Evolutionary conservation across 2,329 filamentous ascomycete species (phyloP).

Genomic region (Penicillium decumbens): DNA sequence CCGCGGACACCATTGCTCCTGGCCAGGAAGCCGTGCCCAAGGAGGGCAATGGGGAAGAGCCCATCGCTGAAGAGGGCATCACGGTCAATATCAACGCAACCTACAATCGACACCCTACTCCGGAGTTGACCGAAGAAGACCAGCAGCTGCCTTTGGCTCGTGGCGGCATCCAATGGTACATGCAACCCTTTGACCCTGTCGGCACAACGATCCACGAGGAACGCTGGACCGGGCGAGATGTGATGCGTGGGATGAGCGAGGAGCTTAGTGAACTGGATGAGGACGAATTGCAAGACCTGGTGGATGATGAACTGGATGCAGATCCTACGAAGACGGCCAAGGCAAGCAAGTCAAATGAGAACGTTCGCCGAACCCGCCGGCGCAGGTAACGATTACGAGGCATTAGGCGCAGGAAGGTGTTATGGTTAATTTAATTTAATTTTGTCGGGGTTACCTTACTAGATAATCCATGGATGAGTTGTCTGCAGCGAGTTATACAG

Average conservation of each 20-base stretch:
- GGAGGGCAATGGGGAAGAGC: conserved; percentile 11
- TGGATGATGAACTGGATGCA: conserved; percentile 46
- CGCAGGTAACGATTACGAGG: conserved; percentile 11
- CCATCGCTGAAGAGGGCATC: conserved; percentile 15
- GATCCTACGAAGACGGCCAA: conserved; percentile 9
- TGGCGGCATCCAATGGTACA: conserved; percentile 84
- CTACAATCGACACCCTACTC: conserved; percentile 48
- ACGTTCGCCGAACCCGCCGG: conserved; percentile 20
- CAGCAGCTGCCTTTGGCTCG: conserved; percentile 53
- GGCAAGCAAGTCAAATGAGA: conserved; percentile 14
- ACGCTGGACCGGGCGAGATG: conserved; percentile 67
- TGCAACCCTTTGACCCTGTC: conserved; percentile 70
- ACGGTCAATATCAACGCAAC: conserved; percentile 26
- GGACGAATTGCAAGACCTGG: conserved; percentile 72
- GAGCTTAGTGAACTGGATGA: conserved; percentile 89
- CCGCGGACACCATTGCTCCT: conserved; percentile 3
- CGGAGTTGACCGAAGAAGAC: conserved; percentile 41
- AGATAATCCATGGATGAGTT: not conserved
- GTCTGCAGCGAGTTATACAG: too few species aligned
- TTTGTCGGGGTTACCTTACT: conserved; percentile 1
- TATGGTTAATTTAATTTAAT: conserved; percentile 5
- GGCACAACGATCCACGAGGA: conserved; percentile 78
- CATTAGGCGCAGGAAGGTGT: conserved; percentile 18
- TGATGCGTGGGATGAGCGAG: conserved; percentile 71
- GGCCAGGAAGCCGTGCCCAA: conserved; percentile 8